Percentiles rank a stretch among this genome's conserved stretches.
These are phyloP conservation scores for Aspergillus coremiiformis DNA, from an alignment of 495 filamentous ascomycete species.

Conservation along the genomic window DNA sequence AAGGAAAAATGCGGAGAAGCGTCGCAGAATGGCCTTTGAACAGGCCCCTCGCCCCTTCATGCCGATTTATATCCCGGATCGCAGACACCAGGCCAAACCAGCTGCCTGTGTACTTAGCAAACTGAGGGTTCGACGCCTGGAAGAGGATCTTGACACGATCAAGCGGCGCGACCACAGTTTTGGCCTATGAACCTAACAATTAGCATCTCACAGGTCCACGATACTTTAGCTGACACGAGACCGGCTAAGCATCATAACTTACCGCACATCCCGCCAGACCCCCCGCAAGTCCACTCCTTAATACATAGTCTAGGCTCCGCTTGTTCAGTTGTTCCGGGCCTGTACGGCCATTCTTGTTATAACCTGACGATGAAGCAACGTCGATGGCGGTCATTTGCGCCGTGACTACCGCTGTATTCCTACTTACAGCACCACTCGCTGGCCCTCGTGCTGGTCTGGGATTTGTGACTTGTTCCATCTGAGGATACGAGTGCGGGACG, in stretches of 20 bases:
- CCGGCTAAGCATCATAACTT: conserved; percentile 25
- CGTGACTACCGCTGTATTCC: conserved; percentile 7
- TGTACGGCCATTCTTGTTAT: conserved; percentile 11
- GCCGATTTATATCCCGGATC: conserved; percentile 71
- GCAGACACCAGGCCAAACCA: conserved; percentile 75
- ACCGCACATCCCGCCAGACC: conserved; percentile 84
- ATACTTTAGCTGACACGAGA: not conserved
- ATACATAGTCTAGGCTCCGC: conserved; percentile 73
- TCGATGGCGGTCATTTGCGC: conserved; percentile 10
- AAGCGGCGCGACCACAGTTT: conserved; percentile 90
- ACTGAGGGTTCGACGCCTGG: conserved; percentile 90
- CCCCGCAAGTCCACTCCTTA: conserved; percentile 74
- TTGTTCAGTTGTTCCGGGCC: conserved; percentile 46
- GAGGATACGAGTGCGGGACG: conserved; percentile 14
- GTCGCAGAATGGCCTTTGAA: conserved; percentile 94
- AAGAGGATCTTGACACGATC: conserved; percentile 99
- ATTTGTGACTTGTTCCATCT: conserved; percentile 33
- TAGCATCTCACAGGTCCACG: not conserved
- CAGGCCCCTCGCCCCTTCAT: conserved; percentile 67
- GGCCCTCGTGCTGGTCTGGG: conserved; percentile 20
- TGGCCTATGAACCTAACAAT: conserved; percentile 53
- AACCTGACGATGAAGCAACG: conserved; percentile 1
- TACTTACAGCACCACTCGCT: conserved; percentile 17
- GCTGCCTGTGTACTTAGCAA: conserved; percentile 80
- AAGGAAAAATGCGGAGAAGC: conserved; percentile 89